Conservation (phyloP, 768 basidiomycete species). For the Exidia glandulosa region DNA sequence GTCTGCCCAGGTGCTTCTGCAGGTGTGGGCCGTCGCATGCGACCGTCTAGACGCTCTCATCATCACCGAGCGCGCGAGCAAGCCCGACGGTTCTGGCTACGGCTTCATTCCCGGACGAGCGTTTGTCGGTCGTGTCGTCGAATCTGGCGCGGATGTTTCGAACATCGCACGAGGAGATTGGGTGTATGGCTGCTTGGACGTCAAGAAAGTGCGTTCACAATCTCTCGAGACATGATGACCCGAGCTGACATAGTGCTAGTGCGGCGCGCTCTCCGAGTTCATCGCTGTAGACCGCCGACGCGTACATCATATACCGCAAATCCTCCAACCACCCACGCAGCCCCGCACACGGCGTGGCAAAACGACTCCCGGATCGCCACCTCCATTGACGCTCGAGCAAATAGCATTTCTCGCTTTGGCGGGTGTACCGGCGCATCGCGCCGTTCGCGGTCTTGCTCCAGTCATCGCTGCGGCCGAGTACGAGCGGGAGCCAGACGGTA, state of each 20-base stretch:
- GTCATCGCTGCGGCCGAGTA: slow-evolving; percentile 10
- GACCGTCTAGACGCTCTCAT: slow-evolving; percentile 64
- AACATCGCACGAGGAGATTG: slow-evolving; percentile 67
- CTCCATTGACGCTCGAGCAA: slow-evolving; percentile 47
- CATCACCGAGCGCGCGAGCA: slow-evolving; percentile 34
- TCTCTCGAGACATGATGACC: slow-evolving; percentile 1
- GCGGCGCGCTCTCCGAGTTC: slow-evolving; percentile 83
- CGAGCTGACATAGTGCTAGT: slow-evolving; percentile 30
- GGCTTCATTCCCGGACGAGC: slow-evolving; percentile 83
- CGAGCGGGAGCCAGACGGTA: slow-evolving; percentile 7
- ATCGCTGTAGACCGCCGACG: slow-evolving; percentile 72
- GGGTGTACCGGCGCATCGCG: slow-evolving; percentile 74
- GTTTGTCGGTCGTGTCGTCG: slow-evolving; percentile 74
- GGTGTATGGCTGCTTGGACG: slow-evolving; percentile 72
- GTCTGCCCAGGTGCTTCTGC: slow-evolving; percentile 60
- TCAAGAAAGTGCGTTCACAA: slow-evolving; percentile 53
- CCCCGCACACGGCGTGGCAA: background rate
- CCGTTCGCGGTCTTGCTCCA: slow-evolving; percentile 53
- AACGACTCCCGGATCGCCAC: slow-evolving; percentile 10
- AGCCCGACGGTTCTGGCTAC: slow-evolving; percentile 15
- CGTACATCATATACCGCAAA: slow-evolving; percentile 52
- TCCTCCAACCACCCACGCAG: slow-evolving; percentile 30
- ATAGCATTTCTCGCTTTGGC: slow-evolving; percentile 70
- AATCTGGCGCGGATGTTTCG: slow-evolving; percentile 73
- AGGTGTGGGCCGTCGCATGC: slow-evolving; percentile 82